phyloP scores from a whole-genome alignment of 768 basidiomycete species.

The Auricularia auricula-judae region DNA sequence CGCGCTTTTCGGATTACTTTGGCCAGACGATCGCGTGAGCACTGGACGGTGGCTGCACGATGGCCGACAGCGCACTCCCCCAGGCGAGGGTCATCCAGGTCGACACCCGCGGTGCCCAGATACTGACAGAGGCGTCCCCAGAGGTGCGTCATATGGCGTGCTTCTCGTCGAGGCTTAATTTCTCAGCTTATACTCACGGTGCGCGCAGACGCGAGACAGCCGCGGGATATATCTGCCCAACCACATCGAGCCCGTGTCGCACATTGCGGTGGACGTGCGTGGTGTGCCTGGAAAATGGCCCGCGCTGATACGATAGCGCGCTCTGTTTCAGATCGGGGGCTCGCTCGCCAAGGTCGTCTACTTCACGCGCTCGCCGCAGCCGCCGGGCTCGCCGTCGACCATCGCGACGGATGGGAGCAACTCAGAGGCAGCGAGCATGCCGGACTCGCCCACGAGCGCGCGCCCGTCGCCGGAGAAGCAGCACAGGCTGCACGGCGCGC shows the following conservation, averaged over 20 bases:
- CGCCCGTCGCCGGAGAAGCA: neutral
- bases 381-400: constrained; percentile 66
- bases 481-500: constrained; percentile 45
- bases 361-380: constrained; percentile 88
- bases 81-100: constrained; percentile 83
- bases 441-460: constrained; percentile 11
- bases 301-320: constrained; percentile 10
- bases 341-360: constrained; percentile 97
- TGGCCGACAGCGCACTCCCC: constrained; percentile 38
- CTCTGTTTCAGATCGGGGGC: constrained; percentile 68
- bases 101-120: constrained; percentile 88
- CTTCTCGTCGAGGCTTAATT: constrained; percentile 4
- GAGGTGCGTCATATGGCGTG: constrained; percentile 41
- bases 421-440: constrained; percentile 28
- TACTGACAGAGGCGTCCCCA: constrained; percentile 87
- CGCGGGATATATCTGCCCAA: constrained; percentile 96
- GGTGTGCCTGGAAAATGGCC: neutral
- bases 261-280: constrained; percentile 94
- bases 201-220: constrained; percentile 72
- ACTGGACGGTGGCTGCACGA: neutral
- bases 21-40: neutral
- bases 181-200: neutral
- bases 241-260: constrained; percentile 93
- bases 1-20: neutral
- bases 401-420: constrained; percentile 47